Conservation (phyloP, 2,329 filamentous ascomycete genomes). For the Colletotrichum limetticola region DNA sequence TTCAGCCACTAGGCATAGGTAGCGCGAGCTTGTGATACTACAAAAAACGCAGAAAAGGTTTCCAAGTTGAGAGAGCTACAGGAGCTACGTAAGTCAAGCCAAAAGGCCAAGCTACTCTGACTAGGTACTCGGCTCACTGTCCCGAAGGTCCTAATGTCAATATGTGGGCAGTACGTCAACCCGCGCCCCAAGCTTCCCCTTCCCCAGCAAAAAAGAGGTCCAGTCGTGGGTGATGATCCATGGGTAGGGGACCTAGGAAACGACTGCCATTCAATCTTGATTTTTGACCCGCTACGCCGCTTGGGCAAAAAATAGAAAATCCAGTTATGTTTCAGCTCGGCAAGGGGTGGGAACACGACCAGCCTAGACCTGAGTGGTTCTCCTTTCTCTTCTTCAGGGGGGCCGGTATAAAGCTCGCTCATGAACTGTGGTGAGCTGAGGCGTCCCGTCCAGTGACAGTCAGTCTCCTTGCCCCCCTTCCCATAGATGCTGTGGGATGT, state of each 20-base stretch:
- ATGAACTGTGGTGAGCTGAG: neutral
- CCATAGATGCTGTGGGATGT: neutral
- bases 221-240: neutral
- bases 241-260: too few species aligned
- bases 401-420: neutral
- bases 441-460: neutral
- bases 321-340: conserved; percentile 10
- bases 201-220: neutral
- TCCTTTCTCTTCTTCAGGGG: neutral
- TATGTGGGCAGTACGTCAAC: conserved; percentile 14
- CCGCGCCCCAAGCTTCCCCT: conserved; percentile 9
- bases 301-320: neutral
- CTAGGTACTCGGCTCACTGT: neutral
- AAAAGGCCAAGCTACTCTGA: neutral
- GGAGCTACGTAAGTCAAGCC: neutral
- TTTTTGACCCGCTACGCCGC: conserved; percentile 10
- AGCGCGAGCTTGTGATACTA: neutral
- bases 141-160: neutral
- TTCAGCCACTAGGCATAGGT: conserved; percentile 6
- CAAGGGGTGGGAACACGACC: neutral
- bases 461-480: neutral
- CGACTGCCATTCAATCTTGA: neutral
- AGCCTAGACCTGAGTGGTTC: neutral
- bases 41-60: neutral
- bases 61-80: neutral